Percentiles rank a stretch among this genome's conserved stretches.
These are phyloP conservation scores for Sphaerulina populicola DNA, from an alignment of 2,329 filamentous ascomycete genomes.

Conservation along the genomic window DNA sequence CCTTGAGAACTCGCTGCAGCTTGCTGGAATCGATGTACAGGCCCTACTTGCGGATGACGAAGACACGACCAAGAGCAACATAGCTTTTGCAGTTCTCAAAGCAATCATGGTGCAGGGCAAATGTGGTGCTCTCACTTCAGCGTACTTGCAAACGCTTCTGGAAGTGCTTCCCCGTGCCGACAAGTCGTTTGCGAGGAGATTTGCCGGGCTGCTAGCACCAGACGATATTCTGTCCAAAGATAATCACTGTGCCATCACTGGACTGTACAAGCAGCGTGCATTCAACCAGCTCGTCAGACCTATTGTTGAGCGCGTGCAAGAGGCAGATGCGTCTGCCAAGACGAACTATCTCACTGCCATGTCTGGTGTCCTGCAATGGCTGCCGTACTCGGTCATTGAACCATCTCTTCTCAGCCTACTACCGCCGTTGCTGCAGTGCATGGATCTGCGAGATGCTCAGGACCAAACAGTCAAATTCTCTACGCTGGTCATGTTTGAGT, in stretches of 20 bases:
- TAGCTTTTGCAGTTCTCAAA: slow-evolving; percentile 55
- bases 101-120: slow-evolving; percentile 51
- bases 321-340: slow-evolving; percentile 42
- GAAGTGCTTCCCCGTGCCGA: slow-evolving; percentile 42
- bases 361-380: slow-evolving; percentile 52
- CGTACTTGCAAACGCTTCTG: slow-evolving; percentile 42
- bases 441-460: slow-evolving; percentile 42
- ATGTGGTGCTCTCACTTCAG: slow-evolving; percentile 37
- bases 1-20: slow-evolving; percentile 32
- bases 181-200: slow-evolving; percentile 47
- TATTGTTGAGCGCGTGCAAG: slow-evolving; percentile 47
- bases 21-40: slow-evolving; percentile 31
- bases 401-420: slow-evolving; percentile 51
- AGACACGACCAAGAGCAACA: slow-evolving; percentile 41
- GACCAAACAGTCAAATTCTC: slow-evolving; percentile 51
- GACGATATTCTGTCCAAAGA: slow-evolving; percentile 53
- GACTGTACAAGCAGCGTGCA: slow-evolving; percentile 55
- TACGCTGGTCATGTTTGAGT: slow-evolving; percentile 51
- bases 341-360: slow-evolving; percentile 56
- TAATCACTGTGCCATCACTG: slow-evolving; percentile 54
- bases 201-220: slow-evolving; percentile 51
- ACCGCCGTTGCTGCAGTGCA: slow-evolving; percentile 54
- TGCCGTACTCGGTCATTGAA: slow-evolving; percentile 53
- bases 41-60: slow-evolving; percentile 32
- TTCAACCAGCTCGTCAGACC: slow-evolving; percentile 53